Conservation (phyloP, 139 green algal genomes). For the Volvox africanus region DNA sequence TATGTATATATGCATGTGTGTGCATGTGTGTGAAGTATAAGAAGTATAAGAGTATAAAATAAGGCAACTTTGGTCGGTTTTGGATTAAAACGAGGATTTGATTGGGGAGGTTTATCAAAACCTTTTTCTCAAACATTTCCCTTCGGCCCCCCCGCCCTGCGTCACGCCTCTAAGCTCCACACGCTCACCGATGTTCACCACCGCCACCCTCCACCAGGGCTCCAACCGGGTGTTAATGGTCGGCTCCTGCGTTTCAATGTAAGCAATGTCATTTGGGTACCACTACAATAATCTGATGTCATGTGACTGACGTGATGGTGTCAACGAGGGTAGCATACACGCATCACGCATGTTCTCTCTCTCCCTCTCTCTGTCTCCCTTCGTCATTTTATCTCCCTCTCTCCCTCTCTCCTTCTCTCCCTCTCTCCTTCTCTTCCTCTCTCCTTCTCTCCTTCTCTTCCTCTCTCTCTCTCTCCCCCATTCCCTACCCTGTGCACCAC, state of each 20-base stretch:
- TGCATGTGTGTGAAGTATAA: background rate
- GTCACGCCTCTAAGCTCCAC: background rate
- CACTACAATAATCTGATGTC: no score
- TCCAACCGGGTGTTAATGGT: constrained; percentile 57
- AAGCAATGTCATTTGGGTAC: no score
- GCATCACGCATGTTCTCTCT: no score
- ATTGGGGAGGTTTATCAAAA: no score
- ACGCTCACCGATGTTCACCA: constrained; percentile 85
- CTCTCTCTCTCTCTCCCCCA: background rate
- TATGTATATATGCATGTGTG: background rate
- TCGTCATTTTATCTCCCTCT: background rate
- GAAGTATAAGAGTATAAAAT: background rate
- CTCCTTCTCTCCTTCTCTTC: background rate
- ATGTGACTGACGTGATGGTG: no score
- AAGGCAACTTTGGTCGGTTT: no score
- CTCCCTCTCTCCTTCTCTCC: background rate
- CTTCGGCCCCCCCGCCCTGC: background rate
- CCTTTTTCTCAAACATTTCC: background rate
- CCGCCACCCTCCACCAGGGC: constrained; percentile 86
- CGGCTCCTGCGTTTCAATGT: constrained; percentile 13
- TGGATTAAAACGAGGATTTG: background rate
- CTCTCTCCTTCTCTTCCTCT: no score
- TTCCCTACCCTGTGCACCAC: no score
- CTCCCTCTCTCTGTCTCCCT: background rate
- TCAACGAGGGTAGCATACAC: no score